A percentile compares a stretch with the other conserved stretches of the same genome.
Evolutionary conservation across 2,329 filamentous ascomycete genomes (phyloP).

Genomic region (Alternaria longipes): DNA sequence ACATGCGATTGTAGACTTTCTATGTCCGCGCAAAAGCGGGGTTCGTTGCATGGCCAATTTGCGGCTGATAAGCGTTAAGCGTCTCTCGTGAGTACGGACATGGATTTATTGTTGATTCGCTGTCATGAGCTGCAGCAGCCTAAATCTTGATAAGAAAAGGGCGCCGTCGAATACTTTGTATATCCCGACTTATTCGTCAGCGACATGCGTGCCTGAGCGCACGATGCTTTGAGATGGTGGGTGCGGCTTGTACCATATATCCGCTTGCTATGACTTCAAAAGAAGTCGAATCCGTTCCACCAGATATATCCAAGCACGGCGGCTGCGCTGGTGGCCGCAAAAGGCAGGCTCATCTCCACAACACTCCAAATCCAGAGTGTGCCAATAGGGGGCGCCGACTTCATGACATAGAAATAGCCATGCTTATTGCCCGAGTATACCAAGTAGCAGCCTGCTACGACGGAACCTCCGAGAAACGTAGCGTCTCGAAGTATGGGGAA

Average conservation of each 20-base stretch:
- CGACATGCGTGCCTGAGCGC: background rate
- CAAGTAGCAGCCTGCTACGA: slow-evolving; percentile 76
- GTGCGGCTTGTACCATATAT: background rate
- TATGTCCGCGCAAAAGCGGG: background rate
- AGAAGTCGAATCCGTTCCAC: slow-evolving; percentile 64
- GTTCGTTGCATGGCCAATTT: background rate
- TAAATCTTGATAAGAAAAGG: background rate
- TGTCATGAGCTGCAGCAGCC: background rate
- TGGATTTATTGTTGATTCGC: background rate
- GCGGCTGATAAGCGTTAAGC: background rate
- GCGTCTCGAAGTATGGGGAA: slow-evolving; percentile 58
- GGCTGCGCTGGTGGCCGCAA: slow-evolving; percentile 66
- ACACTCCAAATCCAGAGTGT: slow-evolving; percentile 94
- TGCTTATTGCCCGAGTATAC: slow-evolving; percentile 81
- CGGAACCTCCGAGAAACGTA: slow-evolving; percentile 70
- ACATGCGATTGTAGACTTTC: no score
- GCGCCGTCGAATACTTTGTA: background rate
- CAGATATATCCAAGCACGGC: slow-evolving; percentile 63
- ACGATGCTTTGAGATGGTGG: background rate
- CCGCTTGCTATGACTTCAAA: slow-evolving; percentile 31
- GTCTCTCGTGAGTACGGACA: background rate
- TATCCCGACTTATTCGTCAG: background rate
- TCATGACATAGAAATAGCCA: slow-evolving; percentile 89
- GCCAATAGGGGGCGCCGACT: slow-evolving; percentile 85
- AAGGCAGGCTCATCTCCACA: slow-evolving; percentile 79